These are phyloP conservation scores for Globisporangium heterothallicum DNA, from an alignment of 352 stramenopile species.

Conservation along the genomic window DNA sequence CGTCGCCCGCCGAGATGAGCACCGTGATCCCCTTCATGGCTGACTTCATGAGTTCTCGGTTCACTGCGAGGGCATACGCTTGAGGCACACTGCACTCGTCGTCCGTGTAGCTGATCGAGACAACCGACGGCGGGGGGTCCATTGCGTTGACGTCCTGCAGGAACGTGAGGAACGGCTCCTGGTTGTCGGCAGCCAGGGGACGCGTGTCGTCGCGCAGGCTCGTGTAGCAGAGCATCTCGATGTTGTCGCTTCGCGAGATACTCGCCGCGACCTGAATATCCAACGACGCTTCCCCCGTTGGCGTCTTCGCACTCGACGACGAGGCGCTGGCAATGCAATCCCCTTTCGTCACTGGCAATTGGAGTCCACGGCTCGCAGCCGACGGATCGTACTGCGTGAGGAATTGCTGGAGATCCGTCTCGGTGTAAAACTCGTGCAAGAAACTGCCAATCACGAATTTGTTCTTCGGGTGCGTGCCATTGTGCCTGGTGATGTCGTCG, in stretches of 20 bases:
- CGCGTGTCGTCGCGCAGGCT: conserved; percentile 37
- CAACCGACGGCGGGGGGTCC: conserved; percentile 46
- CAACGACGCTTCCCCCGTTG: conserved; percentile 65
- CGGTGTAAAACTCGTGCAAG: conserved; percentile 62
- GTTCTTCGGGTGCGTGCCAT: conserved; percentile 24
- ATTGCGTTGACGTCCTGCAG: conserved; percentile 69
- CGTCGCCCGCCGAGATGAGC: conserved; percentile 63
- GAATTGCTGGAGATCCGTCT: conserved; percentile 47
- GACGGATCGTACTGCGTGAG: conserved; percentile 22
- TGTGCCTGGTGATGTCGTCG: conserved; percentile 3
- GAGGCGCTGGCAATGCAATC: conserved; percentile 27
- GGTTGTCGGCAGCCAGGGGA: conserved; percentile 56
- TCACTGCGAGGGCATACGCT: conserved; percentile 52
- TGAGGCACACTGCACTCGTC: conserved; percentile 64
- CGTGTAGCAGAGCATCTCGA: conserved; percentile 66
- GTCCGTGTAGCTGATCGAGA: conserved; percentile 82
- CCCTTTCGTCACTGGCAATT: conserved; percentile 26
- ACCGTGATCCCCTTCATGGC: conserved; percentile 60
- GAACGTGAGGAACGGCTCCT: conserved; percentile 75
- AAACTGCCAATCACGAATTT: conserved; percentile 67
- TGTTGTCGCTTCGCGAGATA: conserved; percentile 36
- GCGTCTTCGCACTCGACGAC: conserved; percentile 3
- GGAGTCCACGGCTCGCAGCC: conserved; percentile 1
- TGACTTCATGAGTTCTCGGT: conserved; percentile 72
- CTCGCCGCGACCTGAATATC: conserved; percentile 54